Evolutionary conservation across 306 rosid species (phyloP).

Genomic region (Amphicarpaea edgeworthii): DNA sequence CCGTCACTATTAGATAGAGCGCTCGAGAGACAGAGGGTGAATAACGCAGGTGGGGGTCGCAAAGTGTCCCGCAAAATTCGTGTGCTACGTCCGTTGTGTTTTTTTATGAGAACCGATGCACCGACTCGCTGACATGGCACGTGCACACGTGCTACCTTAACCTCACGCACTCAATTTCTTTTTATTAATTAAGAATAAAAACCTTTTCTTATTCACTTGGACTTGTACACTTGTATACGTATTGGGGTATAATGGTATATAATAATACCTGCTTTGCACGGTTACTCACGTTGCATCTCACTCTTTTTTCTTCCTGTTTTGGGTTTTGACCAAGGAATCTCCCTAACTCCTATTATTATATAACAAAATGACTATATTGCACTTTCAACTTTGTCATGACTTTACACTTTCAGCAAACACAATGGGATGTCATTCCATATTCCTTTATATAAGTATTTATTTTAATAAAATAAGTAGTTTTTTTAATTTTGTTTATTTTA

Average conservation of each 20-base stretch:
- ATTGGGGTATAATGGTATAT: not conserved
- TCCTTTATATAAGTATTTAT: too few relatives aligned
- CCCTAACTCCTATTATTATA: too few relatives aligned
- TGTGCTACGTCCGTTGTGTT: too few relatives aligned
- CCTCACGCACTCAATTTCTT: constrained; percentile 1
- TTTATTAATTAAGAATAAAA: not conserved
- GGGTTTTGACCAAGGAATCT: not conserved
- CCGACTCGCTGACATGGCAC: constrained; percentile 67
- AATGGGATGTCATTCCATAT: not conserved
- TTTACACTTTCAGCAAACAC: not conserved
- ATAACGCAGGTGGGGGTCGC: too few relatives aligned
- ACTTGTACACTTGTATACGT: not conserved
- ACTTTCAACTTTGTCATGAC: not conserved
- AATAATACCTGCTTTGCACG: constrained; percentile 25
- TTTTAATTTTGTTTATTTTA: too few relatives aligned
- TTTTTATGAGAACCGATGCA: constrained; percentile 56
- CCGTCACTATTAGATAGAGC: too few relatives aligned
- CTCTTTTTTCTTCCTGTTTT: not conserved
- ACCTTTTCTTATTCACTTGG: not conserved
- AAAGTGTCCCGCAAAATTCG: too few relatives aligned
- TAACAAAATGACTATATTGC: not conserved
- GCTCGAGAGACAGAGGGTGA: too few relatives aligned
- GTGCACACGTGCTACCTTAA: constrained; percentile 68
- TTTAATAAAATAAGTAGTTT: too few relatives aligned
- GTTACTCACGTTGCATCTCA: not conserved